A percentile compares a stretch with the other conserved stretches of the same genome.
These are phyloP conservation scores for Schizosaccharomyces versatilis DNA, from an alignment of 1,139 yeast species.

Conservation along the genomic window DNA sequence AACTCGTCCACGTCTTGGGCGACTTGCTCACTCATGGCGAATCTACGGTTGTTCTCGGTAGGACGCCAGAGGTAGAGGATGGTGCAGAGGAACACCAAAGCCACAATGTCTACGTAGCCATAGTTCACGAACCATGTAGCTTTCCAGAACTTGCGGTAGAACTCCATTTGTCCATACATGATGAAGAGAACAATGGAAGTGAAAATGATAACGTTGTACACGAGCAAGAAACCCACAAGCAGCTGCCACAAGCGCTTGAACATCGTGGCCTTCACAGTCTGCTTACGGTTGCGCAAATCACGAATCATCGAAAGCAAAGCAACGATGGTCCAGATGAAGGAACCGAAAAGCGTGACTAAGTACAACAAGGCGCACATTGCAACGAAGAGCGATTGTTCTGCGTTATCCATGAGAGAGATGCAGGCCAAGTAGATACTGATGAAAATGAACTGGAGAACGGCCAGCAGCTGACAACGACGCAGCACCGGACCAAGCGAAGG, in stretches of 20 bases:
- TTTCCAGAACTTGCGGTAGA: conserved; percentile 81
- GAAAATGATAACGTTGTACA: conserved; percentile 41
- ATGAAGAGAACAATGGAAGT: conserved; percentile 50
- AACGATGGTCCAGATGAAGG: conserved; percentile 36
- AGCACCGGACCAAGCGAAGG: conserved; percentile 61
- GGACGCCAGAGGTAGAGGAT: conserved; percentile 94
- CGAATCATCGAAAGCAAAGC: conserved; percentile 57
- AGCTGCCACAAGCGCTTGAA: conserved; percentile 59
- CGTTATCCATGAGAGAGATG: not conserved
- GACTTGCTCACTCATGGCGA: conserved; percentile 73
- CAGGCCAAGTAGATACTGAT: conserved; percentile 34
- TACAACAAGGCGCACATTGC: conserved; percentile 12
- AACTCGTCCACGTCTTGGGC: conserved; percentile 53
- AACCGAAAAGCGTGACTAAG: conserved; percentile 19
- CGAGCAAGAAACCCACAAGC: conserved; percentile 41
- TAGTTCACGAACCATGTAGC: conserved; percentile 70
- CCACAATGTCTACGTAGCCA: conserved; percentile 86
- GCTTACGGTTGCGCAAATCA: conserved; percentile 57
- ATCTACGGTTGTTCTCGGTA: conserved; percentile 78
- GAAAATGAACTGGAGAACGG: conserved; percentile 47
- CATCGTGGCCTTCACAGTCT: conserved; percentile 71
- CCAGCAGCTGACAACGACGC: conserved; percentile 60
- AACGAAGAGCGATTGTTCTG: conserved; percentile 23
- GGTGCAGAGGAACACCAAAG: conserved; percentile 61
- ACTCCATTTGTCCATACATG: conserved; percentile 51